phyloP scores from a whole-genome alignment of 139 green algal genomes.

The Bryopsis sp. region DNA sequence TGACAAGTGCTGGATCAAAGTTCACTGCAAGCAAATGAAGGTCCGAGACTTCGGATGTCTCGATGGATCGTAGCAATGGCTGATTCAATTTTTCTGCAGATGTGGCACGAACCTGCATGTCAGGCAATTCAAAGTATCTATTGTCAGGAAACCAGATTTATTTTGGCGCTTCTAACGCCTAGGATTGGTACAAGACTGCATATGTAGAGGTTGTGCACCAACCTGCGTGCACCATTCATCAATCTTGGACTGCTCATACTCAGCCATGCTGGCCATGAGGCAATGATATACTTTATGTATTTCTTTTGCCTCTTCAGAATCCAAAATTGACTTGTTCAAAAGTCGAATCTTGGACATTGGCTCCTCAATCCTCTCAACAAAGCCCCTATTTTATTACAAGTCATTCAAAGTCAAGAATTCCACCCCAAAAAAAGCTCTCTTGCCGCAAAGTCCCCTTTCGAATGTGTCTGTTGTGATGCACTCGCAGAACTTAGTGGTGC shows the following conservation, averaged over 20 bases:
- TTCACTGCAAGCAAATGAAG: slow-evolving; percentile 59
- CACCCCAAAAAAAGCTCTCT: too few species aligned
- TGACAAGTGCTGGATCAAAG: slow-evolving; percentile 79
- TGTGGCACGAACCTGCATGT: slow-evolving; percentile 37
- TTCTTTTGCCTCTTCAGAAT: slow-evolving; percentile 51
- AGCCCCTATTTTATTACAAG: too few species aligned
- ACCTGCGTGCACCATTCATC: slow-evolving; percentile 51
- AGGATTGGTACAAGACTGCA: background rate
- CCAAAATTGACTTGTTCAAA: slow-evolving; percentile 42
- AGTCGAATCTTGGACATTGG: slow-evolving; percentile 64
- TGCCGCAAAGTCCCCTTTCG: too few species aligned
- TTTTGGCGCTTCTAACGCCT: too few species aligned
- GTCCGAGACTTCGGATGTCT: slow-evolving; percentile 15
- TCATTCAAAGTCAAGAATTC: too few species aligned
- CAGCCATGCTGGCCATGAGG: slow-evolving; percentile 49
- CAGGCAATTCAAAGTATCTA: too few species aligned
- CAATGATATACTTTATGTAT: slow-evolving; percentile 44
- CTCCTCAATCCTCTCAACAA: slow-evolving; percentile 69
- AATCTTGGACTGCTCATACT: slow-evolving; percentile 49
- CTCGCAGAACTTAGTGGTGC: too few species aligned
- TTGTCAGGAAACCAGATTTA: too few species aligned
- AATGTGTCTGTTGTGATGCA: too few species aligned
- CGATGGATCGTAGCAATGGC: slow-evolving; percentile 50
- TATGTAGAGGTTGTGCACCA: slow-evolving; percentile 2
- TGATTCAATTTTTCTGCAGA: slow-evolving; percentile 73